Base-by-base conservation (phyloP, 352 stramenopile genomes). In the Pythium pyrilobum region DNA sequence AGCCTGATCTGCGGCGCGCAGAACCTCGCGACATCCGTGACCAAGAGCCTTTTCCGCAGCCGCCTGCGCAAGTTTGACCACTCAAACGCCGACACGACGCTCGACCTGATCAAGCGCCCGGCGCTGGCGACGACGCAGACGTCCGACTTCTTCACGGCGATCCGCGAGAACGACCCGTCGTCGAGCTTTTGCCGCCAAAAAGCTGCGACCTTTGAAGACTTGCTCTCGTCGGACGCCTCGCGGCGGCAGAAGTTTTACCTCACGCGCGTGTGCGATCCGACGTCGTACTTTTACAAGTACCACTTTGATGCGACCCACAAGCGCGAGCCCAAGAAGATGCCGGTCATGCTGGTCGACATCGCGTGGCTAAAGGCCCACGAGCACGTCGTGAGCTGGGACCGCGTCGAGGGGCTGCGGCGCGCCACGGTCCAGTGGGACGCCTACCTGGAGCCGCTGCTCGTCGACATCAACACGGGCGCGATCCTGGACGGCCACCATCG, bases 271-370 rank as follows among this genome's bases (percentile, higher is more conserved):
- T 77, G 77, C 27, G 84, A 94, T 43, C 84, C 84, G n/a, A 94
- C 84, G 31, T 94, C 84, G 36, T 94, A 94, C 63, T 94, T 94
- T 23, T 94, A 88, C 84, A 94, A 94, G 67, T 94, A 88, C 72
- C 81, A 82, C 56, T 89, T 94, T 37, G 78, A 92, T 42, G 73
- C 77, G 34, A 72, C 58, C 20, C 78, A 71, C 16, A 71, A 85
- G 54, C 81, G 81, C 3, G 69, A 81, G 42, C 84, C 84, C 5
- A 85, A 85, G 53, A 84, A 82, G 32, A 53, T 78, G 13, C 52
- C 24, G 5, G 74, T 94, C 23, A 65, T 80, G 43, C 38, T 92
- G 12, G 84, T 77, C 11, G 64, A 74, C 4, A 52, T 94, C 20
- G 41, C 56, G 38, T 94, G 84, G 84, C 68, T 94, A 18, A 92